Evolutionary conservation across 495 filamentous ascomycete species (phyloP).

Genomic region (Staphylotrichum longicolle): DNA sequence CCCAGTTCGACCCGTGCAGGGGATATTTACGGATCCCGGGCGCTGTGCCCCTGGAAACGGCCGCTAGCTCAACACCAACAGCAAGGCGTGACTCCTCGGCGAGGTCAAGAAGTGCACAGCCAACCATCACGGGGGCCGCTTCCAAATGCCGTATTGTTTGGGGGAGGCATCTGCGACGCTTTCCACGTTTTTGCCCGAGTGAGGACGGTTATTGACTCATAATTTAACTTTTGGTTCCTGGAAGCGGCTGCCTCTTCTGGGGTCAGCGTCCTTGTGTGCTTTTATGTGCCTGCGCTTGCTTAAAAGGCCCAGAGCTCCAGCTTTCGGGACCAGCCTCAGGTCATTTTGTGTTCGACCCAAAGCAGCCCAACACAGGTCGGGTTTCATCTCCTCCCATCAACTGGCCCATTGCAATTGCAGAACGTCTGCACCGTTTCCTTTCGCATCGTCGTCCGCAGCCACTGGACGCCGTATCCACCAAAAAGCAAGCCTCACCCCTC

Average conservation of each 20-base stretch:
- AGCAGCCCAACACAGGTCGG: neutral
- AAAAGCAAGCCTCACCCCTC: conserved; percentile 17
- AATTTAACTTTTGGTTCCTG: neutral
- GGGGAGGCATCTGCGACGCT: too few relatives aligned
- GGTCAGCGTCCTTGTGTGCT: neutral
- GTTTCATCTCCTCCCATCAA: neutral
- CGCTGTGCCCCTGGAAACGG: neutral
- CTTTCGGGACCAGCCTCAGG: neutral
- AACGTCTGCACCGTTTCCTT: neutral
- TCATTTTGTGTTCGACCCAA: neutral
- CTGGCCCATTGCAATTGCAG: neutral
- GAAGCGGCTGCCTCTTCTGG: neutral
- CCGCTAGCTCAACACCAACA: neutral
- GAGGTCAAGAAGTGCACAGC: neutral
- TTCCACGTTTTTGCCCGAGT: neutral
- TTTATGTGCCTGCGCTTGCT: neutral
- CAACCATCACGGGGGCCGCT: neutral
- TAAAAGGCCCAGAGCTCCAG: neutral
- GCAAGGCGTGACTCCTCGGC: conserved; percentile 16
- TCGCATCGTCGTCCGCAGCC: neutral
- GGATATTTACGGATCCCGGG: neutral
- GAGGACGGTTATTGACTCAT: conserved; percentile 9
- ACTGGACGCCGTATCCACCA: conserved; percentile 15
- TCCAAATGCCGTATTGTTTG: neutral
- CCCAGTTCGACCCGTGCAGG: too few relatives aligned